These are phyloP conservation scores for Sporothrix schenckii DNA, from an alignment of 2,329 filamentous ascomycete species.

Conservation along the genomic window DNA sequence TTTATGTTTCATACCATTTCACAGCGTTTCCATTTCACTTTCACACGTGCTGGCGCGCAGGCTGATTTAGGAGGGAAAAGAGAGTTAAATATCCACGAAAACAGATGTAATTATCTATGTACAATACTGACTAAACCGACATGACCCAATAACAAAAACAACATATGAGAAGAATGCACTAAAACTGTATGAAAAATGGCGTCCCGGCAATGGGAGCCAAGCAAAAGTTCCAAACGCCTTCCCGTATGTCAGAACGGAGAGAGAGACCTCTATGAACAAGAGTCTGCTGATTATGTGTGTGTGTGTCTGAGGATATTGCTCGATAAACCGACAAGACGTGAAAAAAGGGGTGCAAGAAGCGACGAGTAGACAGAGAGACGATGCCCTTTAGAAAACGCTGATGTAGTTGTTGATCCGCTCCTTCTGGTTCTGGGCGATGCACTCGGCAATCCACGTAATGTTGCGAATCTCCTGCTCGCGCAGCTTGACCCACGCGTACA, in stretches of 20 bases:
- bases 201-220: background rate
- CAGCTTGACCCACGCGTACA: conserved; percentile 97
- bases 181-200: conserved; percentile 1
- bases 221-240: conserved; percentile 25
- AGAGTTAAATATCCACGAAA: conserved; percentile 48
- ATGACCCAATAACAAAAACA: conserved; percentile 11
- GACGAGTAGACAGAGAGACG: background rate
- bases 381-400: conserved; percentile 73
- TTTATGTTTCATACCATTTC: conserved; percentile 17
- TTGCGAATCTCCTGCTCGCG: conserved; percentile 99
- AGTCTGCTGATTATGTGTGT: conserved; percentile 29
- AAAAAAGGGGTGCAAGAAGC: conserved; percentile 32
- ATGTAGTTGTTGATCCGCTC: conserved; percentile 99
- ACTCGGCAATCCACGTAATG: conserved; percentile 99
- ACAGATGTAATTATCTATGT: conserved; percentile 50
- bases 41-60: conserved; percentile 2
- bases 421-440: conserved; percentile 99
- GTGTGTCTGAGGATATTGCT: conserved; percentile 22
- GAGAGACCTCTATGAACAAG: conserved; percentile 1
- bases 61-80: background rate
- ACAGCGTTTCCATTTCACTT: conserved; percentile 19
- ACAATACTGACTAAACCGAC: conserved; percentile 47
- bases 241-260: conserved; percentile 26
- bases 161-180: background rate
- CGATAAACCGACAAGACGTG: conserved; percentile 1